These are phyloP conservation scores for Austroboletus eburneus DNA, from an alignment of 768 basidiomycete species.

Conservation along the genomic window DNA sequence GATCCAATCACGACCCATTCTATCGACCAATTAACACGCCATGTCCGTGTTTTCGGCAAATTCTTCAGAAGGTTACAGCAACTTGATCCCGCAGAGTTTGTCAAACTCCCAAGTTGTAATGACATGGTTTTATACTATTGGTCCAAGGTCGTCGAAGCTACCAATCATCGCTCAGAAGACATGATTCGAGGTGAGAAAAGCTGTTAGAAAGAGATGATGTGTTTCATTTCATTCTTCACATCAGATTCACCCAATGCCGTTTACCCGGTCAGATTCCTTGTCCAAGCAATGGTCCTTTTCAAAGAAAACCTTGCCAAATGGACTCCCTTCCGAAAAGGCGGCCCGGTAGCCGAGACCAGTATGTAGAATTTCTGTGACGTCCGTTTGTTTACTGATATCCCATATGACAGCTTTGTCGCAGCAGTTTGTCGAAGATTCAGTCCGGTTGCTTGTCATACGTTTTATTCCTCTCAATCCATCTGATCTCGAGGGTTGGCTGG, in stretches of 20 bases:
- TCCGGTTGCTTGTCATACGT: constrained; percentile 71
- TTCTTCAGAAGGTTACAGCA: constrained; percentile 75
- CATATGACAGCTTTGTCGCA: constrained; percentile 51
- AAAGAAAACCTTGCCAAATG: constrained; percentile 79
- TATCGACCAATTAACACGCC: constrained; percentile 59
- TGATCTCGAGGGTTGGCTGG: constrained; percentile 81
- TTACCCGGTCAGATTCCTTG: constrained; percentile 76
- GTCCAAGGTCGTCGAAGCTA: constrained; percentile 74
- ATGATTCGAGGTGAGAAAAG: constrained; percentile 51
- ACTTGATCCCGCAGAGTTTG: constrained; percentile 54
- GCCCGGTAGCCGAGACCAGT: constrained; percentile 58
- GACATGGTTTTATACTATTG: constrained; percentile 78
- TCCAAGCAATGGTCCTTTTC: constrained; percentile 83
- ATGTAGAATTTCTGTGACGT: constrained; percentile 14
- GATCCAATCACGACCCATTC: constrained; percentile 41
- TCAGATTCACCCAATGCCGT: constrained; percentile 59
- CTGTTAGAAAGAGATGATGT: neutral
- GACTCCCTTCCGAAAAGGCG: constrained; percentile 61
- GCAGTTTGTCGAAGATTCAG: constrained; percentile 71
- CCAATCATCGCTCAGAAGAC: constrained; percentile 43
- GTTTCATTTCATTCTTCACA: neutral
- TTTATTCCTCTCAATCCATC: constrained; percentile 80
- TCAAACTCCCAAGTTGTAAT: constrained; percentile 56
- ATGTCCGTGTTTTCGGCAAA: constrained; percentile 71
- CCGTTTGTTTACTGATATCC: constrained; percentile 11